Percentiles rank a stretch among this genome's conserved stretches.
Evolutionary conservation across 371 early-diverging fungal genomes (phyloP).

Genomic region (Rhizoclosmatium hyalinum): DNA sequence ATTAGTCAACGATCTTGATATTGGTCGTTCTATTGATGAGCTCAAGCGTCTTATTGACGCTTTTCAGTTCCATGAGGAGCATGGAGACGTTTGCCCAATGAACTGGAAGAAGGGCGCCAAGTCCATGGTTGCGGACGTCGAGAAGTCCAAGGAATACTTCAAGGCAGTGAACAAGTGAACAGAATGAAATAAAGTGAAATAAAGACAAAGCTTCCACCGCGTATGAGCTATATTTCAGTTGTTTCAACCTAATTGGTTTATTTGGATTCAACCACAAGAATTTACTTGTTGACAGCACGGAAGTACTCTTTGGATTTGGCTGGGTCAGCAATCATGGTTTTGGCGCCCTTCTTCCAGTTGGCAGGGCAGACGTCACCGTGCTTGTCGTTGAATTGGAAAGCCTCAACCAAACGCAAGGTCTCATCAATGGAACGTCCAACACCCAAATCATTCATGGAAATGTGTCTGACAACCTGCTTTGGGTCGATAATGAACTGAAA

Average conservation of each 20-base stretch:
- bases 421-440: slow-evolving; percentile 93
- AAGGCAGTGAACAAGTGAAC: slow-evolving; percentile 23
- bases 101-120: slow-evolving; percentile 58
- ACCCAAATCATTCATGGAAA: slow-evolving; percentile 80
- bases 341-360: slow-evolving; percentile 60
- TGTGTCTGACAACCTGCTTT: slow-evolving; percentile 75
- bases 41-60: slow-evolving; percentile 96
- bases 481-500: slow-evolving; percentile 89
- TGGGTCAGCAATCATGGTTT: slow-evolving; percentile 65
- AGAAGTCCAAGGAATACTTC: slow-evolving; percentile 82
- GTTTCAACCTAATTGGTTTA: too few species aligned
- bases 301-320: slow-evolving; percentile 82
- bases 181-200: too few species aligned
- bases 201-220: too few species aligned
- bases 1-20: slow-evolving; percentile 78
- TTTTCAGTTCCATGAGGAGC: slow-evolving; percentile 85
- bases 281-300: slow-evolving; percentile 22
- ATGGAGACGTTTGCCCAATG: slow-evolving; percentile 68
- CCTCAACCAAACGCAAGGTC: slow-evolving; percentile 93
- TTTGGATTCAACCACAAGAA: too few species aligned
- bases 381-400: slow-evolving; percentile 87
- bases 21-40: slow-evolving; percentile 92
- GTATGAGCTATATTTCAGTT: too few species aligned
- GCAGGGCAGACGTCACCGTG: slow-evolving; percentile 70
- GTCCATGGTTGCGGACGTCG: slow-evolving; percentile 64